Evolutionary conservation across 192 early-diverging fungal genomes (phyloP), one percentile per base, ranked within the genome.

Genomic region (Gamsiella multidivaricata): DNA sequence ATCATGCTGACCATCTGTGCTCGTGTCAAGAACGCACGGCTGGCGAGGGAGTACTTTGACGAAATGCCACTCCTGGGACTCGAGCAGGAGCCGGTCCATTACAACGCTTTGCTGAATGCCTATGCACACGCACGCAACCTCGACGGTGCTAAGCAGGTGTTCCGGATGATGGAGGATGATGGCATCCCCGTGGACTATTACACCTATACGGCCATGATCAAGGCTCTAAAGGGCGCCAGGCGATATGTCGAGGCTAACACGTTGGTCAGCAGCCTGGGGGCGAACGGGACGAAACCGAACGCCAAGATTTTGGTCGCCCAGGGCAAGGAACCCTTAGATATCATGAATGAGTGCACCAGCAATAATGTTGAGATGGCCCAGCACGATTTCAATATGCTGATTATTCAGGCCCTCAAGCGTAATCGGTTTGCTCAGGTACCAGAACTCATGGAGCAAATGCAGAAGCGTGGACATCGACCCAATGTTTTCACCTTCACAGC

Each of bases 31-130:
- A 36, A 62, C n/a, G 33, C 52, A 15, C 37, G 18, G 3, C 2
- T 50, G n/a, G 74, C 74, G 11, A 29, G 32, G 25, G 65, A 78
- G 34, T 69, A 58, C 41, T 78, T 78, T 78, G 65, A 78, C 46
- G 74, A 78, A 49, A 78, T 78, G 74, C 74, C 65, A 6, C 31
- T 56, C 39, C 10, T 69, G 2, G 61, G 65, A 0, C 12, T 78
- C 0, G 60, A 69, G 3, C 29, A 31, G 14, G 57, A 69, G 3
- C 23, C 57, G 14, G 26, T 18, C 3, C 74, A 78, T 39, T 78
- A 78, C 66, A 78, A 78, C 49, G 74, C 74, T 8, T 41, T 78
- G 3, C 5, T 78, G 33, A 78, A 69, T 22, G 49, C 60, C 14
- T 78, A 69, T 42, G 65, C 58, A 14, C 65, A 64, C 4, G 65